Evolutionary conservation across 305 asterid species (phyloP), one percentile per base, ranked within the genome.

Genomic region (Salvia sclarea): DNA sequence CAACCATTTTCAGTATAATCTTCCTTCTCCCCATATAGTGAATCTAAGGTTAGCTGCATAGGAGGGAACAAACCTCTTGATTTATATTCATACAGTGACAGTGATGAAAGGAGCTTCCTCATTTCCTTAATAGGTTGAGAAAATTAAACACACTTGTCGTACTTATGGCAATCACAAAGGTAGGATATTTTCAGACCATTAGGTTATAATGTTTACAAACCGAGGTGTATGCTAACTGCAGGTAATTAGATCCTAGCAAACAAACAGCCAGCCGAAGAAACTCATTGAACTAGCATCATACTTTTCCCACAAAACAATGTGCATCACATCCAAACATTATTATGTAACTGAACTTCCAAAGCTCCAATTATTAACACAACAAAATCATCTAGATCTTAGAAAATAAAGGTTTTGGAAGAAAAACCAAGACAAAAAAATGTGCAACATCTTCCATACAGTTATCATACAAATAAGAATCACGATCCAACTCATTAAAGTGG

Each of bases 401-500:
- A 45, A 49, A 59, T 16, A n/a, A 13, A 40, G 43, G 49, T 22
- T 47, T 24, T 41, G 57, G 41, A 56, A 41, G 67, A 71, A 64
- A 53, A 16, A 31, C 64, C 53, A 52, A 52, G 55, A 43, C n/a
- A 45, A 31, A 59, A 47, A 37, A 38, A 45, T 35, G 50, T 37
- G 41, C 41, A 43, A 50, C 44, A 64, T 69, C 60, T 22, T n/a
- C 44, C 41, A 12, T 21, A 40, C 28, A 31, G 47, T 61, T 31
- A 30, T 12, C 40, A 41, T 41, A 30, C 63, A 59, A 68, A 54
- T 17, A 44, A 38, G 37, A 13, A 48, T 54, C 55, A 41, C 16
- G 18, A 64, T 55, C 24, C 18, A 45, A 60, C 59, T 70, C 57
- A n/a, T 18, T 53, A 53, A 24, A 38, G 45, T 49, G 61, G 65